These are phyloP conservation scores for Stemphylium beticola DNA, from an alignment of 2,329 filamentous ascomycete genomes.

Conservation along the genomic window DNA sequence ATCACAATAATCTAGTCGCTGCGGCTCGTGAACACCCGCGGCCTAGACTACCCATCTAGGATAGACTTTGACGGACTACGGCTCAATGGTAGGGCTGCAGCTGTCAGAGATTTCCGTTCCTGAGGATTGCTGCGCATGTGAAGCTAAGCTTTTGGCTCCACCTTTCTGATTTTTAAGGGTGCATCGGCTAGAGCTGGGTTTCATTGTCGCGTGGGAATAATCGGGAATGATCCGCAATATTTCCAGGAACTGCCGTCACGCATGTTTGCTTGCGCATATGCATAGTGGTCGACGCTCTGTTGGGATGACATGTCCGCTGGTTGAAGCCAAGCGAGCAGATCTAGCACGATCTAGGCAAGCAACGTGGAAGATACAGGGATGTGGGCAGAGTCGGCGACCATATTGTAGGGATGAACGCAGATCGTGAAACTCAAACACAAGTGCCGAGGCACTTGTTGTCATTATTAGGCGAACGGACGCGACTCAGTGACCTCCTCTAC, in stretches of 20 bases:
- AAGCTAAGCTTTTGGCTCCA: neutral
- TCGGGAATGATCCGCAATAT: slow-evolving; percentile 14
- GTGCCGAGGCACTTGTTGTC: slow-evolving; percentile 9
- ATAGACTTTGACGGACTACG: neutral
- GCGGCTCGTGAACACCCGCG: slow-evolving; percentile 1
- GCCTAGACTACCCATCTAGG: neutral
- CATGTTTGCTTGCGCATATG: neutral
- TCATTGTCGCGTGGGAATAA: slow-evolving; percentile 12
- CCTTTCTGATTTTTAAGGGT: neutral
- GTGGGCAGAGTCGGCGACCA: slow-evolving; percentile 12
- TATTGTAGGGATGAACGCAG: slow-evolving; percentile 1
- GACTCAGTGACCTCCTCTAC: neutral
- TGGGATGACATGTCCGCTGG: slow-evolving; percentile 11
- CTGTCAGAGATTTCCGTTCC: slow-evolving; percentile 7
- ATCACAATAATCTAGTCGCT: neutral
- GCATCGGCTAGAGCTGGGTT: neutral
- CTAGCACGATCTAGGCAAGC: slow-evolving; percentile 10
- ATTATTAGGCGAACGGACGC: neutral
- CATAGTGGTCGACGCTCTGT: slow-evolving; percentile 6
- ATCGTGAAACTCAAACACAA: slow-evolving; percentile 15
- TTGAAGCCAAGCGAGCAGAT: slow-evolving; percentile 3
- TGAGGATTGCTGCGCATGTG: neutral
- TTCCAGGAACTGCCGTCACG: slow-evolving; percentile 3
- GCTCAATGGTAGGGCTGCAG: neutral
- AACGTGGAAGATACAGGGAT: slow-evolving; percentile 15